Conservation (phyloP, 371 early-diverging fungal species). For the Apophysomyces ossiformis region DNA sequence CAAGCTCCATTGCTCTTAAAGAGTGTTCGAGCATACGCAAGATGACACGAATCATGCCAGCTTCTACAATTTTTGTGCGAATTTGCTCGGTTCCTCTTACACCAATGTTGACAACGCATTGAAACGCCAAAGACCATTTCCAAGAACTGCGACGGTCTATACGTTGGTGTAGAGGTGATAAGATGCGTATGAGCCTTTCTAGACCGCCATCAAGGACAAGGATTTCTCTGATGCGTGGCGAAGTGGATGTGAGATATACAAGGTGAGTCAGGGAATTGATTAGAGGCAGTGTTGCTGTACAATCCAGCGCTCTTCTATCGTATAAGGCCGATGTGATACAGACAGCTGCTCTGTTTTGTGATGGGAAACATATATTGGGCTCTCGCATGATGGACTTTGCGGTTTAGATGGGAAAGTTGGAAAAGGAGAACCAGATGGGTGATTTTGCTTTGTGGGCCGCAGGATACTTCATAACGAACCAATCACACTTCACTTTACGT, state of each 20-base stretch:
- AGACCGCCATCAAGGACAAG: slow-evolving; percentile 88
- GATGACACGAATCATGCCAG: slow-evolving; percentile 81
- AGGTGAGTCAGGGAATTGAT: slow-evolving; percentile 88
- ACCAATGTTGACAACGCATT: slow-evolving; percentile 86
- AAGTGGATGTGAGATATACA: slow-evolving; percentile 81
- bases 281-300: slow-evolving; percentile 85
- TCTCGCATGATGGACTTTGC: slow-evolving; percentile 68
- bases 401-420: slow-evolving; percentile 6
- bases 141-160: slow-evolving; percentile 71
- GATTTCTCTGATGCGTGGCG: slow-evolving; percentile 80
- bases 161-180: slow-evolving; percentile 63
- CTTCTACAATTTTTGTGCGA: slow-evolving; percentile 82
- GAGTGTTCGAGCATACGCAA: slow-evolving; percentile 78
- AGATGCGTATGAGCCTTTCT: slow-evolving; percentile 80
- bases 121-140: slow-evolving; percentile 86
- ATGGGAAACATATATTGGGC: slow-evolving; percentile 79
- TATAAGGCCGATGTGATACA: slow-evolving; percentile 83
- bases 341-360: slow-evolving; percentile 76
- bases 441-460: no score
- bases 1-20: slow-evolving; percentile 58
- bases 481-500: no score
- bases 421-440: slow-evolving; percentile 1
- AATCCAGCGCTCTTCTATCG: slow-evolving; percentile 90
- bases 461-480: no score
- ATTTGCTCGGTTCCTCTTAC: slow-evolving; percentile 84